Percentiles rank a stretch among this genome's conserved stretches.
Conservation (phyloP, 768 basidiomycete species). For the Mycena vitilis region DNA sequence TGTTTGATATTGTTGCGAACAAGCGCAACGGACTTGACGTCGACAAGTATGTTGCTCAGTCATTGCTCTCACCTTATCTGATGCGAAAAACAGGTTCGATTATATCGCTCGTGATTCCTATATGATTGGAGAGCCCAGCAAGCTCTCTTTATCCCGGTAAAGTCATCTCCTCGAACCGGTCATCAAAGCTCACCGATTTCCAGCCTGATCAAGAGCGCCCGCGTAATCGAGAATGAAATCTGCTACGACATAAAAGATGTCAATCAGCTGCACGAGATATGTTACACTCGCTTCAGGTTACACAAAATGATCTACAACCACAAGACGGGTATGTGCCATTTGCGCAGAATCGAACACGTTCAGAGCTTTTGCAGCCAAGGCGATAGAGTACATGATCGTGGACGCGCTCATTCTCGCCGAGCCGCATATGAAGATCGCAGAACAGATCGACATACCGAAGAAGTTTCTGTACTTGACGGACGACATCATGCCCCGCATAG, state of each 20-base stretch:
- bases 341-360: neutral
- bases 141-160: slow-evolving; percentile 62
- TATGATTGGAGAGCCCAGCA: slow-evolving; percentile 74
- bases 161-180: neutral
- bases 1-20: slow-evolving; percentile 90
- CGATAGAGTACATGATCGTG: slow-evolving; percentile 88
- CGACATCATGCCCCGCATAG: slow-evolving; percentile 70
- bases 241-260: slow-evolving; percentile 88
- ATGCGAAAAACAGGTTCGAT: slow-evolving; percentile 67
- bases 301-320: slow-evolving; percentile 89
- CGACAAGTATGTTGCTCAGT: slow-evolving; percentile 69
- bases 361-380: slow-evolving; percentile 62
- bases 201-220: slow-evolving; percentile 79
- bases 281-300: slow-evolving; percentile 78
- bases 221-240: slow-evolving; percentile 80
- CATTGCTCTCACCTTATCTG: slow-evolving; percentile 1
- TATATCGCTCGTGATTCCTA: slow-evolving; percentile 83
- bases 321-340: slow-evolving; percentile 66
- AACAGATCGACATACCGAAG: slow-evolving; percentile 65
- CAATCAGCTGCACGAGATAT: slow-evolving; percentile 80
- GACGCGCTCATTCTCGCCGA: slow-evolving; percentile 80
- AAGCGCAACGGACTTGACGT: slow-evolving; percentile 86
- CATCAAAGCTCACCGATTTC: neutral
- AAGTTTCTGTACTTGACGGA: slow-evolving; percentile 77
- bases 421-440: slow-evolving; percentile 68